Base-by-base conservation (phyloP, 768 basidiomycete genomes). In the Mycena filopes region DNA sequence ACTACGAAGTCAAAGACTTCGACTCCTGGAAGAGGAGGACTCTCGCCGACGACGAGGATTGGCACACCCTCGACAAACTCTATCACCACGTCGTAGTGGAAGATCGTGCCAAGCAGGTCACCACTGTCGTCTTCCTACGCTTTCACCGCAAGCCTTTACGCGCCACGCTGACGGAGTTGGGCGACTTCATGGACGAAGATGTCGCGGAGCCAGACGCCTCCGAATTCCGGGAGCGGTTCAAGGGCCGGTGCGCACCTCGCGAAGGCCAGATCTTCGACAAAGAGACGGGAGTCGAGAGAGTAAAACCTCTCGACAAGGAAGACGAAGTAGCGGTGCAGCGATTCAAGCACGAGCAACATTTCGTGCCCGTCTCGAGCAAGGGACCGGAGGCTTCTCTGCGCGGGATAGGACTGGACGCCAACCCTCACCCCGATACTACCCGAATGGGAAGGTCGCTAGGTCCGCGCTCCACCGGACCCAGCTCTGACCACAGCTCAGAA, bases 61-160 rank as follows among this genome's bases (percentile, higher is more conserved):
- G 16, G 25, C 1, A 13, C 1, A 16, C 6, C 4, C 23, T 58
- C 10, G 23, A 48, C 6, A 1, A 12, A 3, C 36, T 58, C 9
- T 58, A 58, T 38, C 56, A 58, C 23, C 56, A 58, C 38, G 21
- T 58, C 16, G 46, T 48, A 2, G 26, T 38, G 7, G 33, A 58
- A n/a, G n/a, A 18, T 13, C 21, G 36, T 0, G 1, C 13, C 1
- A n/a, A 23, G 4, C 12, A 41, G 23, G 4, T 25, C 1, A 58
- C 33, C 1, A 13, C 8, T 2, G 46, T 58, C 25, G 40, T 48
- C 21, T 58, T 58, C 25, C 56, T 25, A 0, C 56, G 56, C 21
- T 58, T 38, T 23, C 56, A 58, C 15, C 36, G 9, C 0, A 48
- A 48, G 7, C 56, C 56, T 11, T 20, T 1, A 2, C 8, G 18